Conservation (phyloP, 2,329 filamentous ascomycete genomes). For the Alternaria triticimaculans region DNA sequence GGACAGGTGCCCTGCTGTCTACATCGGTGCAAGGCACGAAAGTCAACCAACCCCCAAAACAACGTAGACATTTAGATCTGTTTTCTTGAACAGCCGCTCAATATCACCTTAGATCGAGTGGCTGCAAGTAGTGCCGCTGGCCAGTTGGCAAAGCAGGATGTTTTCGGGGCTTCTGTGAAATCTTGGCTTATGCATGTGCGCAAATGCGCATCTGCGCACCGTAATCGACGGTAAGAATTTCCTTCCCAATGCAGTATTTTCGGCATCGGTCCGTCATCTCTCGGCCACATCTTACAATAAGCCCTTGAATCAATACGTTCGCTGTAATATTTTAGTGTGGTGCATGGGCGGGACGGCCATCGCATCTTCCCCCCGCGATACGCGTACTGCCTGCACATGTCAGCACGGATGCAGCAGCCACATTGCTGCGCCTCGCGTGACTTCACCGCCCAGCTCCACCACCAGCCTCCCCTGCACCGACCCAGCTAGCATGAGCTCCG, state of each 20-base stretch:
- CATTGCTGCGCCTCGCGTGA: constrained; percentile 22
- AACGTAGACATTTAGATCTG: background rate
- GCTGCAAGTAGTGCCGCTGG: background rate
- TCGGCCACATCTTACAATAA: background rate
- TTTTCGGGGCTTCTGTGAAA: background rate
- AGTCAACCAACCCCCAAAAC: background rate
- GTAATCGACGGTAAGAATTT: constrained; percentile 3
- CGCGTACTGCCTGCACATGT: background rate
- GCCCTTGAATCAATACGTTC: background rate
- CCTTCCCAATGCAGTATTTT: constrained; percentile 7
- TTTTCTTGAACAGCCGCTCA: background rate
- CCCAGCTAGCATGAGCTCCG: constrained; percentile 32
- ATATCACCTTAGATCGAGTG: background rate
- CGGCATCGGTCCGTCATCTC: background rate
- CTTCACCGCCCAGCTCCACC: constrained; percentile 28
- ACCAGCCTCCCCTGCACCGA: constrained; percentile 32
- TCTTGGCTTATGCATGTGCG: constrained; percentile 1
- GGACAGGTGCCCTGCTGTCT: background rate
- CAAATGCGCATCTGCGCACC: constrained; percentile 17
- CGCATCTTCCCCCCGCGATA: background rate
- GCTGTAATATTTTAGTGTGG: background rate
- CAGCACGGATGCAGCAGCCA: constrained; percentile 18
- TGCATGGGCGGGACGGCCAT: background rate
- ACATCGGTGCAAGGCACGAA: background rate
- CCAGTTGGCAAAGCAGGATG: background rate